A percentile compares a stretch with the other conserved stretches of the same genome.
Conservation (phyloP, 2,329 filamentous ascomycete genomes). For the Fusarium falciforme region DNA sequence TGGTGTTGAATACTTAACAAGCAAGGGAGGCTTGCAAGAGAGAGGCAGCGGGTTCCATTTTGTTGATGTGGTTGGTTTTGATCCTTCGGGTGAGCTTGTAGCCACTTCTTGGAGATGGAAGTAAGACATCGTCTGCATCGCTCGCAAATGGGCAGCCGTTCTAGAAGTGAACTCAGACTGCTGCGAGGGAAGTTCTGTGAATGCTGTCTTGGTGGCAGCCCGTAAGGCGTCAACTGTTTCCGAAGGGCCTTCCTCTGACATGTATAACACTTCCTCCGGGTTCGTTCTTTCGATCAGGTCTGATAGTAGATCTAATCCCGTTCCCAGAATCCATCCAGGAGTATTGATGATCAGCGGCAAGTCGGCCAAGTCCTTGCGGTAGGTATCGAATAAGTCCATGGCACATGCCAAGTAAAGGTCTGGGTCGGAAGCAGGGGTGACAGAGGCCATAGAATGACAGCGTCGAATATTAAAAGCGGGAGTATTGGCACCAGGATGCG, state of each 20-base stretch:
- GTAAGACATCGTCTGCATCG: constrained; percentile 85
- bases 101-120: constrained; percentile 64
- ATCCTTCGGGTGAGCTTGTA: constrained; percentile 32
- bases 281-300: constrained; percentile 65
- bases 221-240: constrained; percentile 67
- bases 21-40: constrained; percentile 67
- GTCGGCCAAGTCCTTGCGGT: constrained; percentile 58
- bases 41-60: constrained; percentile 68
- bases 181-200: constrained; percentile 70
- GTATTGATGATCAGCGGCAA: constrained; percentile 78
- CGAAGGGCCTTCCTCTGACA: constrained; percentile 71
- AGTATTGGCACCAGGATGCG: constrained; percentile 60
- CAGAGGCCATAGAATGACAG: constrained; percentile 74
- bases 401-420: constrained; percentile 74
- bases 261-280: constrained; percentile 74
- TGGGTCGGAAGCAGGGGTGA: constrained; percentile 73
- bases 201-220: constrained; percentile 54
- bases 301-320: constrained; percentile 73
- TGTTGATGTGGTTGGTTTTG: constrained; percentile 15
- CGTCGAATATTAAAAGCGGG: constrained; percentile 59
- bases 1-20: constrained; percentile 67
- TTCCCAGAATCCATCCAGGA: constrained; percentile 78
- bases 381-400: constrained; percentile 70
- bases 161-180: constrained; percentile 65
- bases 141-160: constrained; percentile 73